phyloP scores from a whole-genome alignment of 768 basidiomycete genomes.

The Pleurotus citrinopileatus region DNA sequence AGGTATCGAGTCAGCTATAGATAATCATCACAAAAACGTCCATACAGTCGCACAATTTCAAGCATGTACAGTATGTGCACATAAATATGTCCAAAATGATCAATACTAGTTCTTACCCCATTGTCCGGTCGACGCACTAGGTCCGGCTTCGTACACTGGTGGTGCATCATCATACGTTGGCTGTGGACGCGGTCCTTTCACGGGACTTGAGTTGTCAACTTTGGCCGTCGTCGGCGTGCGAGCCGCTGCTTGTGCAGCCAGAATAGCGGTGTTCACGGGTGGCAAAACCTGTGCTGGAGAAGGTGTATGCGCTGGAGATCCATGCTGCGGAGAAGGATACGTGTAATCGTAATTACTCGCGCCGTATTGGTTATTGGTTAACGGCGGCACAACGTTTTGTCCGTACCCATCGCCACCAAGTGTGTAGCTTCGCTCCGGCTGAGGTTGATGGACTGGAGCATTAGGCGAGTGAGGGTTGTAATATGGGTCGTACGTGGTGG shows the following conservation, averaged over 20 bases:
- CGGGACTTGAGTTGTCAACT: slow-evolving; percentile 29
- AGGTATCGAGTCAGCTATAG: slow-evolving; percentile 5
- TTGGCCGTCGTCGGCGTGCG: slow-evolving; percentile 12
- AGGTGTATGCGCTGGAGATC: slow-evolving; percentile 33
- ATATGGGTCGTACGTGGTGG: slow-evolving; percentile 16
- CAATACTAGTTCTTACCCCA: slow-evolving; percentile 39
- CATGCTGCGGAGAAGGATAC: slow-evolving; percentile 20
- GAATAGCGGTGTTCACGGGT: slow-evolving; percentile 27
- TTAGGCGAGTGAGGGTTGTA: slow-evolving; percentile 21
- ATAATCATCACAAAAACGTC: background rate
- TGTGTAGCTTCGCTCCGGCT: slow-evolving; percentile 51
- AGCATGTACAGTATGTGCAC: slow-evolving; percentile 1
- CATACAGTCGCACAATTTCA: background rate
- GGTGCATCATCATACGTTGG: slow-evolving; percentile 52
- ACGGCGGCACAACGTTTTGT: slow-evolving; percentile 37
- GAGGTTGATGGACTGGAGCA: slow-evolving; percentile 19
- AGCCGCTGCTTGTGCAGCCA: slow-evolving; percentile 16
- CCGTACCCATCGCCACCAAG: slow-evolving; percentile 59
- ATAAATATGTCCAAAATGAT: background rate
- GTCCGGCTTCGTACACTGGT: slow-evolving; percentile 62
- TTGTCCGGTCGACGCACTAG: slow-evolving; percentile 43
- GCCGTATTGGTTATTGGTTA: slow-evolving; percentile 26
- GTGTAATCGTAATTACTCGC: slow-evolving; percentile 18
- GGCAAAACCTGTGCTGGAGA: background rate
- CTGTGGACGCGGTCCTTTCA: slow-evolving; percentile 40